Conservation (phyloP, 2,329 filamentous ascomycete genomes). For the Cercospora zeae-maydis region DNA sequence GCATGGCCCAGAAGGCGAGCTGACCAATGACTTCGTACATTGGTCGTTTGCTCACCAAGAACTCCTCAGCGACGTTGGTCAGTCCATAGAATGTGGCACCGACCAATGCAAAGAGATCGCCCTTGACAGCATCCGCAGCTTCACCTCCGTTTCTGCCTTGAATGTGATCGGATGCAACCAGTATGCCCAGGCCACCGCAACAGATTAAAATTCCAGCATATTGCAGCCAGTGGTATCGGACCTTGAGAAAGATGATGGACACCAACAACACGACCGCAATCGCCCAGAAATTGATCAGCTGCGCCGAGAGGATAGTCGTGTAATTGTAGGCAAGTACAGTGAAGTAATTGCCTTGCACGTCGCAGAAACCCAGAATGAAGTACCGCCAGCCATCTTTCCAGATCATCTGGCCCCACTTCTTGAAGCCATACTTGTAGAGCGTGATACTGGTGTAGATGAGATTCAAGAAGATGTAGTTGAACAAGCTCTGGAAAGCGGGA, state of each 20-base stretch:
- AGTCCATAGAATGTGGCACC: conserved; percentile 90
- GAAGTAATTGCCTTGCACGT: conserved; percentile 97
- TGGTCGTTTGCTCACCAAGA: conserved; percentile 79
- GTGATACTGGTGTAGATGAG: conserved; percentile 78
- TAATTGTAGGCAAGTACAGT: conserved; percentile 90
- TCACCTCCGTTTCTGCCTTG: conserved; percentile 68
- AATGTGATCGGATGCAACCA: conserved; percentile 84
- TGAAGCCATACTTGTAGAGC: conserved; percentile 73
- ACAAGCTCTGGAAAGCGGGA: conserved; percentile 91
- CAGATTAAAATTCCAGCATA: conserved; percentile 82
- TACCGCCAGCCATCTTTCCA: conserved; percentile 84
- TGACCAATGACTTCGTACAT: conserved; percentile 93
- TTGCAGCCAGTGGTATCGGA: conserved; percentile 86
- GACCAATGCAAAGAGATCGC: conserved; percentile 85
- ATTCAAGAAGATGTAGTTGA: conserved; percentile 86
- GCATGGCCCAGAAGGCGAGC: conserved; percentile 78
- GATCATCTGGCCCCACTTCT: conserved; percentile 63
- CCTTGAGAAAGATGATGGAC: conserved; percentile 76
- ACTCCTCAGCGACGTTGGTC: conserved; percentile 90
- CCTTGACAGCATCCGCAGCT: conserved; percentile 72
- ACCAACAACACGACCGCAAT: conserved; percentile 87
- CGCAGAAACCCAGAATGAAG: conserved; percentile 84
- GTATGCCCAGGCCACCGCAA: conserved; percentile 83
- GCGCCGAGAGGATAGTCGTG: conserved; percentile 86
- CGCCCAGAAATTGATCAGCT: conserved; percentile 98